Conservation (phyloP, 2,329 filamentous ascomycete species). For the Fusarium sp. region DNA sequence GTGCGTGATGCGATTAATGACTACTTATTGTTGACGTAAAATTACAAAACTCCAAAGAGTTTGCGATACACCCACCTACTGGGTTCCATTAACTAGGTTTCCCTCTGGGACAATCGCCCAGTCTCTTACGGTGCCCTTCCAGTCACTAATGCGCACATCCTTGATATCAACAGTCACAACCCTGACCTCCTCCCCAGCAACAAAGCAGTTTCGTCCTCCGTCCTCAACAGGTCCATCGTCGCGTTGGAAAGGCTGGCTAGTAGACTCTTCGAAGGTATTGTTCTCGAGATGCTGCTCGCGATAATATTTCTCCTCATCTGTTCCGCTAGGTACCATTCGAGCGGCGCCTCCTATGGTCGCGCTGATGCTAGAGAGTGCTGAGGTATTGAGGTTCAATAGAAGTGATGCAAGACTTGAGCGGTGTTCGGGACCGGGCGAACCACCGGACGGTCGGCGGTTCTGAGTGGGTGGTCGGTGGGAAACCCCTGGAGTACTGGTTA, state of each 20-base stretch:
- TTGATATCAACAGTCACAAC: slow-evolving; percentile 88
- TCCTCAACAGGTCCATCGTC: slow-evolving; percentile 59
- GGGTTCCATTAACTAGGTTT: slow-evolving; percentile 57
- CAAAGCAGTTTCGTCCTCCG: slow-evolving; percentile 73
- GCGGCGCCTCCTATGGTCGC: slow-evolving; percentile 95
- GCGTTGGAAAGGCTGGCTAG: slow-evolving; percentile 50
- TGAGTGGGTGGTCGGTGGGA: slow-evolving; percentile 89
- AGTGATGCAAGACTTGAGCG: slow-evolving; percentile 84
- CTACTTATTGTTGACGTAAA: slow-evolving; percentile 1
- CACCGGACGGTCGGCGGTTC: slow-evolving; percentile 67
- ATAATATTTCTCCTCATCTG: slow-evolving; percentile 87
- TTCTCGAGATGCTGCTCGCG: slow-evolving; percentile 87
- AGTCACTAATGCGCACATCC: slow-evolving; percentile 90
- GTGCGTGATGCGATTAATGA: neutral
- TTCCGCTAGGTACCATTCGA: slow-evolving; percentile 76
- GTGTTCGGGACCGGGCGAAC: slow-evolving; percentile 73
- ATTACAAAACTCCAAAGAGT: slow-evolving; percentile 15
- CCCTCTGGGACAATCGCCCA: slow-evolving; percentile 66
- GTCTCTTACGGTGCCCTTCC: slow-evolving; percentile 93
- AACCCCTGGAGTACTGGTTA: slow-evolving; percentile 69
- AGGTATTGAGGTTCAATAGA: slow-evolving; percentile 90
- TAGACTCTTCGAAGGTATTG: slow-evolving; percentile 82
- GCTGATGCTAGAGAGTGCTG: slow-evolving; percentile 87
- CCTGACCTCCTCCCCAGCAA: slow-evolving; percentile 84
- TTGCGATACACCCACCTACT: slow-evolving; percentile 31